Evolutionary conservation across 1,284 basidiomycete species (phyloP).

Genomic region (Melanopsichium pennsylvanicum): DNA sequence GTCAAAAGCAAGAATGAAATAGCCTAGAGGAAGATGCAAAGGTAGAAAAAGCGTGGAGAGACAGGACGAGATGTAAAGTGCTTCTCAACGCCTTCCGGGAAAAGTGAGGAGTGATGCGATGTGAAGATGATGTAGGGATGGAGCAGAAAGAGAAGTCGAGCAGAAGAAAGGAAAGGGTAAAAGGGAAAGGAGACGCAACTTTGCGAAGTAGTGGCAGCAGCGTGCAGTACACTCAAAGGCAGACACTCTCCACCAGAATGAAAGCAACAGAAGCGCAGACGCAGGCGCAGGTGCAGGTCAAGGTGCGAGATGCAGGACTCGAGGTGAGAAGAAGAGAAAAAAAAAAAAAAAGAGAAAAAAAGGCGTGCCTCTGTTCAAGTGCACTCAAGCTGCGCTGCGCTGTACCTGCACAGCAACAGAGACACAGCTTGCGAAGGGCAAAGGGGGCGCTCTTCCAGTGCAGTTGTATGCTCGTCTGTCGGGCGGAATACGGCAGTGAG

Average conservation of each 20-base stretch:
- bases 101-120: background rate
- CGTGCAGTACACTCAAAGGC: background rate
- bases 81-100: too few relatives aligned
- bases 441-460: background rate
- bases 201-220: constrained; percentile 5
- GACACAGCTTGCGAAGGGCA: background rate
- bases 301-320: constrained; percentile 13
- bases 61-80: constrained; percentile 9
- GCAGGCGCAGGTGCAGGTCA: constrained; percentile 4
- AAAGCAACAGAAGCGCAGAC: constrained; percentile 16
- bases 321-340: background rate
- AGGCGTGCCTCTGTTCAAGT: constrained; percentile 4
- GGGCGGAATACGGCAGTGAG: too few relatives aligned
- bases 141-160: constrained; percentile 8
- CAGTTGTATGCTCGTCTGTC: too few relatives aligned
- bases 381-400: background rate
- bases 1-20: constrained; percentile 3
- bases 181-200: constrained; percentile 2
- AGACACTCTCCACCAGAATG: too few relatives aligned
- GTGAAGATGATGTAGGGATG: background rate
- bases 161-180: too few relatives aligned
- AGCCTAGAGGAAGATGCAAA: background rate
- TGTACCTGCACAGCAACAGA: background rate
- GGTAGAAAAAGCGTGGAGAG: background rate
- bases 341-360: background rate